Conservation (phyloP, 75 land plant genomes). For the Pinus taeda region DNA sequence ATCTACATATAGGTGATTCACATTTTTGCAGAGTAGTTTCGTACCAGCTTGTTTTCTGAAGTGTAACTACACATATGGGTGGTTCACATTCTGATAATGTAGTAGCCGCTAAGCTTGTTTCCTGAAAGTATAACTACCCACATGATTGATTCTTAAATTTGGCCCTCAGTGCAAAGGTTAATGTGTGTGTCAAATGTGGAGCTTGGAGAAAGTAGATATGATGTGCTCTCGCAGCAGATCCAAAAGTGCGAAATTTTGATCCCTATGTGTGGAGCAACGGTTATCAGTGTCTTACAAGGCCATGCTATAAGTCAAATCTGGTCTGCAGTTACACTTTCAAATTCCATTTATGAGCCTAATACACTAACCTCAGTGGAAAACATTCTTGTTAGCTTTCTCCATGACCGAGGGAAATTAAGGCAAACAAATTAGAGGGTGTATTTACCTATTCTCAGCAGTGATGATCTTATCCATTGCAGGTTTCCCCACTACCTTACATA, state of each 20-base stretch:
- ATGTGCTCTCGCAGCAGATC: slow-evolving; percentile 38
- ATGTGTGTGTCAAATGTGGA: slow-evolving; percentile 7
- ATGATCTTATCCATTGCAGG: slow-evolving; percentile 28
- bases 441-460: slow-evolving; percentile 46
- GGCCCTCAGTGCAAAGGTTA: too few species aligned
- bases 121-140: too few species aligned
- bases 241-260: slow-evolving; percentile 40
- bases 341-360: background rate
- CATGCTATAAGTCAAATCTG: background rate
- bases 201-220: slow-evolving; percentile 47
- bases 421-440: slow-evolving; percentile 30
- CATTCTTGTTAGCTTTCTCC: background rate
- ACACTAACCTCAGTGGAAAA: background rate
- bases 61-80: too few species aligned
- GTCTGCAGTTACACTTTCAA: background rate
- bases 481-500: background rate
- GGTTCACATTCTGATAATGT: too few species aligned
- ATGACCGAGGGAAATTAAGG: background rate
- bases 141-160: background rate
- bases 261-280: slow-evolving; percentile 49
- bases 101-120: too few species aligned
- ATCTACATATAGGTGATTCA: too few species aligned
- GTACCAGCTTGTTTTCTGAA: too few species aligned
- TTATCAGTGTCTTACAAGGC: slow-evolving; percentile 51
- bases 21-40: too few species aligned